Evolutionary conservation across 108 stramenopile genomes (phyloP), one percentile per base, ranked within the genome.

Genomic region (Cylindrotheca closterium): DNA sequence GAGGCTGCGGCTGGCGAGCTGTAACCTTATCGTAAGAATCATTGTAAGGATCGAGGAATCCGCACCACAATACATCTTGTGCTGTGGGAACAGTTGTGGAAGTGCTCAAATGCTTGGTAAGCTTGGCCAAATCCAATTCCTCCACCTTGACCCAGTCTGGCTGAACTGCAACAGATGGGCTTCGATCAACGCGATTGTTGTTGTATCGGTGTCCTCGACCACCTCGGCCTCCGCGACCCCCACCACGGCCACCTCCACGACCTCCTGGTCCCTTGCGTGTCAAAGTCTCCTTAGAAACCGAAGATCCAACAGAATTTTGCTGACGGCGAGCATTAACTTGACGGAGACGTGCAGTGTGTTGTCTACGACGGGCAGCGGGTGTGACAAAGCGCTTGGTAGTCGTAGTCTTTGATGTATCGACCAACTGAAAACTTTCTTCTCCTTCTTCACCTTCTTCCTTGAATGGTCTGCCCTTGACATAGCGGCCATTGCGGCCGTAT

Each of bases 11-110:
- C 34, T 78, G 77, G 21, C 84, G 63, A 27, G 94, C 79, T 4
- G 90, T 79, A 37, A 93, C 78, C 82, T 93, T 91, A 56, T 99
- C 98, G 69, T 95, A 97, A 47, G 75, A 63, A 42, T 98, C 97
- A 68, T 98, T 93, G 80, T 95, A 99, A 55, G 80, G 75, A 72
- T 96, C 96, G 57, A 98, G 65, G 68, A 86, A 88, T 26, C 98
- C 98, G 64, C 89, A 95, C 95, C 95, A 96, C 52, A 80, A 60
- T 52, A 98, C 56, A 71, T 99, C 97, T 54, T 87, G 69, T 4
- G 75, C 81, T 3, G 58, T 70, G 37, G 91, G 88, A 23, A 77
- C 59, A 59, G 78, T 77, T 46, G 78, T 71, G 19, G 63, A 71
- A 23, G 65, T 31, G 4, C 29, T 48, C 63, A 85, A 34, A 27